Conservation (phyloP, 1,284 basidiomycete species). For the Ustilago xerochloae region DNA sequence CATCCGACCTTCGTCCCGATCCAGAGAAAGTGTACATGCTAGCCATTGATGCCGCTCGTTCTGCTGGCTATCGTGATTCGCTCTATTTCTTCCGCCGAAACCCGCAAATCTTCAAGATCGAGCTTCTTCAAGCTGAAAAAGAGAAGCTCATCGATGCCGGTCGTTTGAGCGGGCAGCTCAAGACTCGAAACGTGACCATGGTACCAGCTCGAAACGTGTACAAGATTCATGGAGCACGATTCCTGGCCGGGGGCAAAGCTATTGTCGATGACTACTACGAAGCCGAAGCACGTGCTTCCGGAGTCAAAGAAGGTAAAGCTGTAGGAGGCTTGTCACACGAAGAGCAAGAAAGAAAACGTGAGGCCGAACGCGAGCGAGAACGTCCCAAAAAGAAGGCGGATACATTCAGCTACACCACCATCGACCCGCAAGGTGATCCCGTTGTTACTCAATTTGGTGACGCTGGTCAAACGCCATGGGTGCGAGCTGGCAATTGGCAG, state of each 20-base stretch:
- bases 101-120: slow-evolving; percentile 86
- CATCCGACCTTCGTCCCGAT: slow-evolving; percentile 79
- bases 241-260: slow-evolving; percentile 86
- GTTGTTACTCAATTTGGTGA: slow-evolving; percentile 64
- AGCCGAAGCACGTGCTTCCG: slow-evolving; percentile 75
- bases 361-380: slow-evolving; percentile 55
- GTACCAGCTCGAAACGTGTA: slow-evolving; percentile 91
- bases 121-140: slow-evolving; percentile 74
- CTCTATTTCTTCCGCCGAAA: slow-evolving; percentile 95
- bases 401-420: slow-evolving; percentile 53
- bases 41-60: slow-evolving; percentile 94
- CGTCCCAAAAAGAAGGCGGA: slow-evolving; percentile 54
- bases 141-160: slow-evolving; percentile 88
- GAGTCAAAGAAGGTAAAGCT: slow-evolving; percentile 64
- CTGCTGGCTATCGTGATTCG: slow-evolving; percentile 94
- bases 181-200: slow-evolving; percentile 90
- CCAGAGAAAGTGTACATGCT: slow-evolving; percentile 90
- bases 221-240: slow-evolving; percentile 92
- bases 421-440: slow-evolving; percentile 61
- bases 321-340: slow-evolving; percentile 55
- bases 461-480: slow-evolving; percentile 60
- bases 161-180: slow-evolving; percentile 86
- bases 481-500: slow-evolving; percentile 56
- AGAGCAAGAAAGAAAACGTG: slow-evolving; percentile 54
- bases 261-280: slow-evolving; percentile 96